phyloP scores from a whole-genome alignment of 2,329 filamentous ascomycete genomes.

The Tympanopsis confertula region DNA sequence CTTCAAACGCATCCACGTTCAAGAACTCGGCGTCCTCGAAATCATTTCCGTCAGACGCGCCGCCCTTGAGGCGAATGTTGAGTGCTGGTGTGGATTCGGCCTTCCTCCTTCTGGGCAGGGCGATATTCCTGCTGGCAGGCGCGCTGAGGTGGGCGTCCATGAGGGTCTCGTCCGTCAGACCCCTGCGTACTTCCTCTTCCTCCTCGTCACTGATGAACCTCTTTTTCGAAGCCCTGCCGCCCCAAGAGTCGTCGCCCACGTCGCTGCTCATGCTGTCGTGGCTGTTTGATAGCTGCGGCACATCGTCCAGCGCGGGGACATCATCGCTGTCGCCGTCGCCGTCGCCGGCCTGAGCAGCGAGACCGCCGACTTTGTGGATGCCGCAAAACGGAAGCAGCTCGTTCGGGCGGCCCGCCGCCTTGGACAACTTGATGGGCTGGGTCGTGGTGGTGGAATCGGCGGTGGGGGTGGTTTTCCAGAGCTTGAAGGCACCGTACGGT shows the following conservation, averaged over 20 bases:
- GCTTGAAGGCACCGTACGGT: conserved; percentile 33
- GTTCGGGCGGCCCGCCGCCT: conserved; percentile 21
- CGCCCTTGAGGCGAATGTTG: conserved; percentile 29
- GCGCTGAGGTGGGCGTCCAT: too few species aligned
- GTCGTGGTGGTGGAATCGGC: conserved; percentile 13
- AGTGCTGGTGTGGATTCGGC: conserved; percentile 3
- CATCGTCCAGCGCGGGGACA: conserved; percentile 4
- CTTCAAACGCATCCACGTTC: conserved; percentile 21
- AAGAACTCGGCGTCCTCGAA: conserved; percentile 63
- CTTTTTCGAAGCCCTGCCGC: too few species aligned
- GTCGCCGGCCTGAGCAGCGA: conserved; percentile 43
- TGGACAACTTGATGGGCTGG: conserved; percentile 2
- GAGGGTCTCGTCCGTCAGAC: too few species aligned
- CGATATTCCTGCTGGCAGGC: too few species aligned
- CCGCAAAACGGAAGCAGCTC: conserved; percentile 76
- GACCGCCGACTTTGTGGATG: conserved; percentile 62
- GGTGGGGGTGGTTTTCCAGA: conserved; percentile 29
- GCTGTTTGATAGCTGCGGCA: not conserved
- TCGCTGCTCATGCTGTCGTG: too few species aligned
- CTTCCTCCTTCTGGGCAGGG: conserved; percentile 10
- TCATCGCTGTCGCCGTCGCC: conserved; percentile 9
- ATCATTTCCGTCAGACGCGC: conserved; percentile 32
- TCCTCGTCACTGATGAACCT: too few species aligned
- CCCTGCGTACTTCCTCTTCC: too few species aligned
- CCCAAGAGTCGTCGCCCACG: too few species aligned